Evolutionary conservation across 2,329 filamentous ascomycete species (phyloP).

Genomic region (Aspergillus udagawae): DNA sequence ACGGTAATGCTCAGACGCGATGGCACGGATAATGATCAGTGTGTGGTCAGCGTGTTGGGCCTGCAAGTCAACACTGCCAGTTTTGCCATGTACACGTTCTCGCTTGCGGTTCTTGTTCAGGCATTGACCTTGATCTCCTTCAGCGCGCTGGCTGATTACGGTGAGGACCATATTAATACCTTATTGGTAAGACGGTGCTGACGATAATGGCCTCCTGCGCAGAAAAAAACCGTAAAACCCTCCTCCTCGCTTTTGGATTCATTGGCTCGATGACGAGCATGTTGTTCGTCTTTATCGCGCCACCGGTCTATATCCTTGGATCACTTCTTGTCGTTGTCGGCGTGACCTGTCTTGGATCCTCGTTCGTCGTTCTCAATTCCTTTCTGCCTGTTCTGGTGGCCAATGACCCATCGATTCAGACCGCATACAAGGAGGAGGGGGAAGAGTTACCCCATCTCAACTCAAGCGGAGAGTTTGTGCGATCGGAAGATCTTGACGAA

Average conservation of each 20-base stretch:
- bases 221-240: conserved; percentile 65
- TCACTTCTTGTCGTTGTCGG: conserved; percentile 78
- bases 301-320: conserved; percentile 71
- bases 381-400: conserved; percentile 84
- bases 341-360: conserved; percentile 85
- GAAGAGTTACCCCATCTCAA: conserved; percentile 24
- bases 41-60: conserved; percentile 30
- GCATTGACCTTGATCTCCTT: conserved; percentile 77
- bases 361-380: conserved; percentile 87
- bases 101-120: conserved; percentile 79
- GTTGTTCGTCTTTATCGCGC: conserved; percentile 74
- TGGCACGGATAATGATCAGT: conserved; percentile 25
- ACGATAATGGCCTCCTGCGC: not conserved
- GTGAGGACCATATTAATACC: conserved; percentile 46
- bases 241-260: conserved; percentile 76
- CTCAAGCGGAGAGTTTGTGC: conserved; percentile 10
- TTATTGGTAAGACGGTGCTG: not conserved
- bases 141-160: conserved; percentile 67
- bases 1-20: conserved; percentile 15
- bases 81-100: conserved; percentile 66
- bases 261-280: conserved; percentile 76
- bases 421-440: conserved; percentile 13
- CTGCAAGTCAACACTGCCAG: conserved; percentile 35
- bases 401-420: conserved; percentile 61
- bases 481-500: conserved; percentile 8